Evolutionary conservation across 495 filamentous ascomycete species (phyloP).

Genomic region (Neohortaea acidophila): DNA sequence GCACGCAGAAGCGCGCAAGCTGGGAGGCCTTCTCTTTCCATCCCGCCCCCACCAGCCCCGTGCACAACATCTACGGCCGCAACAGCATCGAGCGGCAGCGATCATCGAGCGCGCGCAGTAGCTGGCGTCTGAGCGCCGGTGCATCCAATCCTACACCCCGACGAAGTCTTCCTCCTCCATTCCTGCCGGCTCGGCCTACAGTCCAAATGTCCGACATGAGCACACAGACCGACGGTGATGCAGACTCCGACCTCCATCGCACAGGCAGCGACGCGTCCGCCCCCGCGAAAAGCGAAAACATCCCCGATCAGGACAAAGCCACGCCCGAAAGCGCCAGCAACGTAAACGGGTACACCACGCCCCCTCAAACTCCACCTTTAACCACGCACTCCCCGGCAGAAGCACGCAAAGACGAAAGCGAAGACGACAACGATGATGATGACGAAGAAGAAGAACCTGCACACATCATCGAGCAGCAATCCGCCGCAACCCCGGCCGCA

Average conservation of each 20-base stretch:
- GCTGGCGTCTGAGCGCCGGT: constrained; percentile 26
- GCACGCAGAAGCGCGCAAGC: constrained; percentile 49
- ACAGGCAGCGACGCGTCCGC: constrained; percentile 7
- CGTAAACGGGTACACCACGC: background rate
- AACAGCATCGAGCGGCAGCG: constrained; percentile 43
- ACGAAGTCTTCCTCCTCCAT: constrained; percentile 14
- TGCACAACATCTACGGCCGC: constrained; percentile 52
- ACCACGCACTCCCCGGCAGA: background rate
- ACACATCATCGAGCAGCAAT: no score
- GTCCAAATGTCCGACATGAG: constrained; percentile 7
- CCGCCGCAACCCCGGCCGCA: constrained; percentile 16
- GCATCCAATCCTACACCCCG: constrained; percentile 16
- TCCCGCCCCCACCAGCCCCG: constrained; percentile 58
- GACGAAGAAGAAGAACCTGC: no score
- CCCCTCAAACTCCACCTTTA: background rate
- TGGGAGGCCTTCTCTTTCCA: constrained; percentile 68
- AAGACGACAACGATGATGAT: constrained; percentile 11
- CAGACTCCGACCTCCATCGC: constrained; percentile 4
- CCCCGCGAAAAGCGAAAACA: no score
- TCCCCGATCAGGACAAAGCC: background rate
- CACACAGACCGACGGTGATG: constrained; percentile 18
- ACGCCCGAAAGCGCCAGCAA: background rate
- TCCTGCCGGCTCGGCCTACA: background rate
- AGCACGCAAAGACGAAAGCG: background rate
- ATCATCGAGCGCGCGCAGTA: constrained; percentile 19